These are phyloP conservation scores for Lecanicillium sp. DNA, from an alignment of 2,329 filamentous ascomycete genomes.

Conservation along the genomic window DNA sequence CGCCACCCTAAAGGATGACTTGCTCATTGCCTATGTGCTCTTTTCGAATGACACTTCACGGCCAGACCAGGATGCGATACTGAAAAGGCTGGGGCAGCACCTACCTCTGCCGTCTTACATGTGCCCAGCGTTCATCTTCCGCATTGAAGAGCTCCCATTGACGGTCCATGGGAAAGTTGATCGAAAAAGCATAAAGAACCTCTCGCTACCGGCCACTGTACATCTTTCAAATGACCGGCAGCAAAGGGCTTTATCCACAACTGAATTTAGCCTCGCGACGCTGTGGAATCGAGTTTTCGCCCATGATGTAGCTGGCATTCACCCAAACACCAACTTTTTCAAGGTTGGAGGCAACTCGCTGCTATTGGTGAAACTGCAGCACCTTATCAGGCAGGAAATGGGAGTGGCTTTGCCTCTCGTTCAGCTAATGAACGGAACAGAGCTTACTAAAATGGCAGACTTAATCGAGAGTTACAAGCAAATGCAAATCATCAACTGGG, in stretches of 20 bases:
- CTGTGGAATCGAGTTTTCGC: too few species aligned
- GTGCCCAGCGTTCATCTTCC: slow-evolving; percentile 20
- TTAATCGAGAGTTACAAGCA: slow-evolving; percentile 15
- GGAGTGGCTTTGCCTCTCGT: slow-evolving; percentile 21
- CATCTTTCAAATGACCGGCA: slow-evolving; percentile 4
- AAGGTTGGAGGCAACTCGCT: slow-evolving; percentile 32
- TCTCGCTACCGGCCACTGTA: slow-evolving; percentile 16
- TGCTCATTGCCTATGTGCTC: slow-evolving; percentile 18
- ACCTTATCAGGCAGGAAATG: slow-evolving; percentile 23
- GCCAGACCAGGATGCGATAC: too few species aligned
- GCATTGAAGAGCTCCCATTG: slow-evolving; percentile 20
- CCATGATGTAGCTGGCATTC: slow-evolving; percentile 4
- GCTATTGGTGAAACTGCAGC: slow-evolving; percentile 28
- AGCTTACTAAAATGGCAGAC: slow-evolving; percentile 30
- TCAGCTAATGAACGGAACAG: slow-evolving; percentile 28
- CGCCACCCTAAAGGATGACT: too few species aligned
- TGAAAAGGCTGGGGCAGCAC: slow-evolving; percentile 9
- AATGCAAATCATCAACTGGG: slow-evolving; percentile 17
- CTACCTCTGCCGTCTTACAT: slow-evolving; percentile 26
- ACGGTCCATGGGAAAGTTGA: slow-evolving; percentile 25
- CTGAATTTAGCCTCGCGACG: too few species aligned
- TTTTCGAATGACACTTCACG: too few species aligned
- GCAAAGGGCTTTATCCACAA: slow-evolving; percentile 3
- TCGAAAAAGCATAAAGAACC: slow-evolving; percentile 14
- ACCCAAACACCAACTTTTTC: slow-evolving; percentile 29